A percentile compares a stretch with the other conserved stretches of the same genome.
phyloP scores from a whole-genome alignment of 805 yeast species.

The Myxozyma geophila region DNA sequence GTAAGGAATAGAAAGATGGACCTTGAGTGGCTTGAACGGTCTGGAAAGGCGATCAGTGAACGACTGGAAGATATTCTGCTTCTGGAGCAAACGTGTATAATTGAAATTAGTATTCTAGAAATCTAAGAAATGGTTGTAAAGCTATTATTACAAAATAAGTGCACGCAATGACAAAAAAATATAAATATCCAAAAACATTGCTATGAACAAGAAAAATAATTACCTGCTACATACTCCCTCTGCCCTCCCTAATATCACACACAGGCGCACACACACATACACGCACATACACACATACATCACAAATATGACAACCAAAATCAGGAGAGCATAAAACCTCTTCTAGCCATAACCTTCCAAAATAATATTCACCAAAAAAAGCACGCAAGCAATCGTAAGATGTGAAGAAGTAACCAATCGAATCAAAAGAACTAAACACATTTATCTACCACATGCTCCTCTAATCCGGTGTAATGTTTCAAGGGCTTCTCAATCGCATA shows the following conservation, averaged over 20 bases:
- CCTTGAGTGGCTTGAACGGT: background rate
- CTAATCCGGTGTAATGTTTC: no score
- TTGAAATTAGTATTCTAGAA: background rate
- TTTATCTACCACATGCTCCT: background rate
- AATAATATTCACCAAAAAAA: background rate
- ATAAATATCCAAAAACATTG: background rate
- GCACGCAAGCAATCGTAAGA: background rate
- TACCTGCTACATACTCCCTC: background rate
- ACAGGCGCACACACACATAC: no score
- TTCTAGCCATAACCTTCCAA: background rate
- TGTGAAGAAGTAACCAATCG: background rate
- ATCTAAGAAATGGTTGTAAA: background rate
- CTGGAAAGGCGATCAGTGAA: no score
- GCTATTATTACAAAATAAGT: background rate
- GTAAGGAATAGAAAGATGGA: background rate
- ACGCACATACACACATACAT: background rate
- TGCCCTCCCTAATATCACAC: slow-evolving; percentile 11
- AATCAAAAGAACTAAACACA: background rate
- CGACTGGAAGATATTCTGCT: no score
- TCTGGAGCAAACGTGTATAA: no score
- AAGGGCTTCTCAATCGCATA: background rate
- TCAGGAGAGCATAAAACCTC: background rate
- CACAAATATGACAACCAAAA: background rate
- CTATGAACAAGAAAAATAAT: background rate
- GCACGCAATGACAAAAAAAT: background rate